A percentile compares a stretch with the other conserved stretches of the same genome.
These are phyloP conservation scores for Bipolaris victoriae DNA, from an alignment of 2,329 filamentous ascomycete species.

Conservation along the genomic window DNA sequence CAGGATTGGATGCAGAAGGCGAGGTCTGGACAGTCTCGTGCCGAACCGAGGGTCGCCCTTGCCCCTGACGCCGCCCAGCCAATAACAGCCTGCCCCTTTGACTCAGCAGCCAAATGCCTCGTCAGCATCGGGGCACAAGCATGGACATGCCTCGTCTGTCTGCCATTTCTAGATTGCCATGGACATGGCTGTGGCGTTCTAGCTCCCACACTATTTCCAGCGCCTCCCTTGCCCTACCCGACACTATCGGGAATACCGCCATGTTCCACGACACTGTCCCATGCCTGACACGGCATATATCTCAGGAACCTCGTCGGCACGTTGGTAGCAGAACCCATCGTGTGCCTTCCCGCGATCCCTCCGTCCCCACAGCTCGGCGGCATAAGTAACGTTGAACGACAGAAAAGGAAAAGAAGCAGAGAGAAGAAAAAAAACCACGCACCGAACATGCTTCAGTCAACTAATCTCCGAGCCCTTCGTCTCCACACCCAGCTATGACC, in stretches of 20 bases:
- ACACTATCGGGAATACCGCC: not conserved
- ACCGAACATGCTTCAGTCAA: not conserved
- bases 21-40: conserved; percentile 30
- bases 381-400: not conserved
- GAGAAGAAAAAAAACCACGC: not conserved
- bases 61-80: conserved; percentile 17
- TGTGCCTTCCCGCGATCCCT: no score
- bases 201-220: not conserved
- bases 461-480: not conserved
- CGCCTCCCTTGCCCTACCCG: not conserved
- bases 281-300: no score
- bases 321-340: no score
- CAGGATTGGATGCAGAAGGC: conserved; percentile 3
- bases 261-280: not conserved
- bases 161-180: conserved; percentile 12
- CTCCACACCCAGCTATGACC: not conserved
- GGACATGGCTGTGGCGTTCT: conserved; percentile 7
- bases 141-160: conserved; percentile 11
- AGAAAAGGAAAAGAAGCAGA: not conserved
- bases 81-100: not conserved
- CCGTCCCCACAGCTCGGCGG: not conserved
- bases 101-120: conserved; percentile 21
- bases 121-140: conserved; percentile 19
- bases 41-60: conserved; percentile 31
- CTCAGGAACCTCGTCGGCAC: not conserved